Evolutionary conservation across 768 basidiomycete genomes (phyloP), one percentile per base, ranked within the genome.

Genomic region (Leucosporidium scottii): DNA sequence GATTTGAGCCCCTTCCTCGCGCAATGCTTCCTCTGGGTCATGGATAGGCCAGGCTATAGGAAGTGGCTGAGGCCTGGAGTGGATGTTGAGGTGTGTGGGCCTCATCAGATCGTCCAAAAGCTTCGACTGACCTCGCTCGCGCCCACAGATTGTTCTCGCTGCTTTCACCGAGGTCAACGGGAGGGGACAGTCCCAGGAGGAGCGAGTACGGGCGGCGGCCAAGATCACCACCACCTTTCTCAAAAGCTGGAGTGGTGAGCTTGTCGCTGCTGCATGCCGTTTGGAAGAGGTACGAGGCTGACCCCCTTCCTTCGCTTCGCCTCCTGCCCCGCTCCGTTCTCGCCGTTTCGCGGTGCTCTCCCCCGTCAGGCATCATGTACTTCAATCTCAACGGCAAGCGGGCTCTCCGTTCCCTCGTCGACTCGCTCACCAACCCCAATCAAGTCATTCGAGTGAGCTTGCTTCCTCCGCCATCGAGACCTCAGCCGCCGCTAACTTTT

Each of bases 91-190:
- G 92, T 58, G 57, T 44, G 21, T 60, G n/a, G n/a, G n/a, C n/a
- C n/a, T n/a, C n/a, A n/a, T n/a, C n/a, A n/a, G n/a, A n/a, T n/a
- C n/a, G n/a, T n/a, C 44, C 18, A 17, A 20, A 34, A 34, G 34
- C 5, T 34, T 34, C 34, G 10, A 7, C 27, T 31, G 20, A 15
- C 56, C n/a, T 28, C 7, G 31, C 31, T 27, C 21, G n/a, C 39
- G 34, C 34, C 34, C 5, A 34, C 69, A 93, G 91, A 86, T 93
- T 74, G 90, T 88, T 1, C 80, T 97, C 18, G 87, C 89, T 5
- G 89, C 89, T 1, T 85, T 99, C 64, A 97, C 93, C 3, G 93
- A 97, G 76, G 89, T 90, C 0, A 93, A 93, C 73, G 90, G 90
- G 1, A 91, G 90, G 73, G 87, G 87, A 0, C 77, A 84, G 15